Evolutionary conservation across 1,284 basidiomycete species (phyloP), one percentile per base, ranked within the genome.

Genomic region (Trichosporon ovoides): DNA sequence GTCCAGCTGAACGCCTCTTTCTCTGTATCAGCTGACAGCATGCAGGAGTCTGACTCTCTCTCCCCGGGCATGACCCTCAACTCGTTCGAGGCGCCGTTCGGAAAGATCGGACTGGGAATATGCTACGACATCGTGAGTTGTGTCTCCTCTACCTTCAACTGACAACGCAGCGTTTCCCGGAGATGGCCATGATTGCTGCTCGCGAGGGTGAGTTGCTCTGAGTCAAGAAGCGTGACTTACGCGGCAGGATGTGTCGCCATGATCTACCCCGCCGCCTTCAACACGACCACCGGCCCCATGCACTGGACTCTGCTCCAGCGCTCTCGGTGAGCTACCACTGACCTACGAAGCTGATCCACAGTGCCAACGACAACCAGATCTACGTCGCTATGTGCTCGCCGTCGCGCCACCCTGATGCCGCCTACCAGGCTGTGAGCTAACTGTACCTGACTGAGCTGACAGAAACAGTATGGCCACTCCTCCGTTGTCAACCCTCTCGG

Each of bases 371-470:
- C 74, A 97, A 98, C 71, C 95, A 98, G 77, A 84, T 98, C 19
- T 99, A 86, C 78, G 86, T 96, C 62, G 84, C 89, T 2, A 95
- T 94, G 87, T 97, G 93, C 76, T 97, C 93, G 63, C 93, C 94
- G 33, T 93, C 96, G 1, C 84, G 95, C 36, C 89, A 96, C 65
- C 75, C 87, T 57, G 84, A 81, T 13, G 87, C 90, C 31, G 82
- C 80, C 18, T 95, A 94, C 73, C 89, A 94, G 73, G 91, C 92
- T 59, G 90, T 91, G 67, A 68, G 88, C 80, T 2, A 3, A 19
- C 18, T 18, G 10, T 28, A 36, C 3, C 2, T 24, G 24, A 20
- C 48, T 65, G 37, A 53, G 24, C 38, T n/a, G n/a, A 40, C 38
- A n/a, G n/a, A n/a, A 9, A 9, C 69, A 91, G 87, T 96, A 89